A percentile compares a stretch with the other conserved stretches of the same genome.
phyloP scores from a whole-genome alignment of 1,139 yeast genomes.

The Geotrichum reessii region DNA sequence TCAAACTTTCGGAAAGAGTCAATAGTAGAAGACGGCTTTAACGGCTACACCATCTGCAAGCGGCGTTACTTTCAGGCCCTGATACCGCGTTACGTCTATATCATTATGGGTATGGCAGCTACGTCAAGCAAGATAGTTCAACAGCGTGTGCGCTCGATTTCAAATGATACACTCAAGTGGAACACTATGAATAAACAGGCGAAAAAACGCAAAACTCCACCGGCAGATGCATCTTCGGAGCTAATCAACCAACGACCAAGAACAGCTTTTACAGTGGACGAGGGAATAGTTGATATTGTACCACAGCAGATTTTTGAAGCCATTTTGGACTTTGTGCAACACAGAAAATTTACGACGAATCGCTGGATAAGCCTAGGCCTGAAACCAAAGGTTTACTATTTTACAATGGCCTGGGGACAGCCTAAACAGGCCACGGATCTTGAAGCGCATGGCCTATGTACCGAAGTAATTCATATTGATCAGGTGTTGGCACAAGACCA shows the following conservation, averaged over 20 bases:
- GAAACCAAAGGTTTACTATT: conserved; percentile 5
- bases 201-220: not conserved
- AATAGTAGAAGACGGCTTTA: not conserved
- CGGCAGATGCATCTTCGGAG: not conserved
- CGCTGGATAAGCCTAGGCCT: conserved; percentile 9
- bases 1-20: not conserved
- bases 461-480: not conserved
- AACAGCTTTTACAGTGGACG: not conserved
- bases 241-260: not conserved
- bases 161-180: not conserved
- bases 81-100: not conserved
- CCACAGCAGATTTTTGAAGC: not conserved
- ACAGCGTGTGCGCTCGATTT: not conserved
- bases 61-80: not conserved
- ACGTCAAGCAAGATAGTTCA: not conserved
- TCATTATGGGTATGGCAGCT: not conserved
- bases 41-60: conserved; percentile 3
- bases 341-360: not conserved
- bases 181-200: not conserved
- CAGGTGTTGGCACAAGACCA: not conserved
- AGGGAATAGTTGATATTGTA: not conserved
- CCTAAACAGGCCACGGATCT: not conserved
- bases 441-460: not conserved
- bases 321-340: not conserved
- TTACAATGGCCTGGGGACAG: conserved; percentile 7